Evolutionary conservation across 768 basidiomycete species (phyloP), one percentile per base, ranked within the genome.

Genomic region (Mycena vitilis): DNA sequence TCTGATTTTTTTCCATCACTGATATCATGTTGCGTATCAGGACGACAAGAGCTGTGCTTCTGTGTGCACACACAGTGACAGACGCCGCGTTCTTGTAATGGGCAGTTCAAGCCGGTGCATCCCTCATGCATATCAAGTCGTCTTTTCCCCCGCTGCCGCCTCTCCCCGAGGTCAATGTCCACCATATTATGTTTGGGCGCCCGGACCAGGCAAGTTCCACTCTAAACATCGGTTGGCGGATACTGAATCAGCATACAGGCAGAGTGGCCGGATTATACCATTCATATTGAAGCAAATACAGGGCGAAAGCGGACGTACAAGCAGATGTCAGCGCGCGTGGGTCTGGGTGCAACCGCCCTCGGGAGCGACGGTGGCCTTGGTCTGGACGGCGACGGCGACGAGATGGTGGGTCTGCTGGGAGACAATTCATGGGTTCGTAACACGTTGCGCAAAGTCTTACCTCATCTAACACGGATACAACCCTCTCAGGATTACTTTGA

Each of bases 381-480:
- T 0, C 74, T 94, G 13, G 73, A 77, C 6, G 75, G 77, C 0
- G 80, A 80, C 48, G 80, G 84, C 23, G 82, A 81, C 0, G 89
- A 91, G 60, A 86, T 92, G 25, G 82, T 93, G n/a, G 93, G 91
- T 8, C 86, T 94, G 18, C 84, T 93, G 74, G 87, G 87, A 76
- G 85, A 90, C 53, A 94, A 94, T 74, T 89, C 86, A 40, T 74
- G 88, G 75, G 93, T 92, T 77, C 69, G 87, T 76, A 6, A 16
- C 53, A 42, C 36, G 15, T 30, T 42, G n/a, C 49, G 37, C 42
- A 49, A 58, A n/a, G 44, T 36, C 5, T 5, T 30, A 23, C 45
- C 40, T 37, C 37, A 30, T 60, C 10, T 36, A 23, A 13, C 55
- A 64, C 11, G 37, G 7, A 53, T 0, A 54, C 18, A 16, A 18